A percentile compares a stretch with the other conserved stretches of the same genome.
These are phyloP conservation scores for Saccharomycopsis sp. DNA, from an alignment of 805 yeast species.

Conservation along the genomic window DNA sequence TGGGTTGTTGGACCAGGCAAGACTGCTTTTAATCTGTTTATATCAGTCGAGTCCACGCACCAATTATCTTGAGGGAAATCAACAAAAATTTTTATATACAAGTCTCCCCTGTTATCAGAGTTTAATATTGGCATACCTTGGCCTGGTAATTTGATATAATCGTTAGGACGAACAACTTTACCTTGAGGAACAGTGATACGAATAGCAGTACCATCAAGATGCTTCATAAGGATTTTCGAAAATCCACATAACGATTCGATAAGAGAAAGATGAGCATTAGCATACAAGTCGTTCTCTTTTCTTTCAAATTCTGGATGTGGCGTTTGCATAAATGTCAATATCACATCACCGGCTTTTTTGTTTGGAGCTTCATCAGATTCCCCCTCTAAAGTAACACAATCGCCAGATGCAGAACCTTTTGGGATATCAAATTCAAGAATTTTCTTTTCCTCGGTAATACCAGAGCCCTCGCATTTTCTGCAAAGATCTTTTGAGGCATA, in stretches of 20 bases:
- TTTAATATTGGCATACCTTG: conserved; percentile 77
- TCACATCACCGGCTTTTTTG: conserved; percentile 66
- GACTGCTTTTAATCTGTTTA: conserved; percentile 40
- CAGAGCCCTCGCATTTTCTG: conserved; percentile 61
- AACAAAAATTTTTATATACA: conserved; percentile 59
- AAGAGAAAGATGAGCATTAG: conserved; percentile 50
- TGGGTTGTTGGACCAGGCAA: conserved; percentile 31
- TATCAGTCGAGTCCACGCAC: conserved; percentile 66
- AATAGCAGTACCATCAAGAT: conserved; percentile 71
- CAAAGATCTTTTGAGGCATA: conserved; percentile 62
- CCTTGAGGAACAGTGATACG: conserved; percentile 61
- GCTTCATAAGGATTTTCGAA: conserved; percentile 48
- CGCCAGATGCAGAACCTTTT: conserved; percentile 59
- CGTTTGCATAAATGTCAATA: conserved; percentile 44
- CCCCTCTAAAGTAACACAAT: conserved; percentile 46
- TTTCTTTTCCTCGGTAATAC: conserved; percentile 52
- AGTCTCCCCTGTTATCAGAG: conserved; percentile 44
- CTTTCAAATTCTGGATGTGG: conserved; percentile 42
- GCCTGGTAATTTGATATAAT: conserved; percentile 46
- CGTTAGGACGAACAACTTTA: conserved; percentile 71
- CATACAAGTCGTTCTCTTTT: conserved; percentile 52
- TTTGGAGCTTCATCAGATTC: conserved; percentile 77
- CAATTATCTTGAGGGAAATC: conserved; percentile 81
- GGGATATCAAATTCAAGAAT: conserved; percentile 67
- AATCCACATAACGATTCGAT: conserved; percentile 85